A percentile compares a stretch with the other conserved stretches of the same genome.
Evolutionary conservation across 345 rosid genomes (phyloP).

Genomic region (Eucalyptus decipiens): DNA sequence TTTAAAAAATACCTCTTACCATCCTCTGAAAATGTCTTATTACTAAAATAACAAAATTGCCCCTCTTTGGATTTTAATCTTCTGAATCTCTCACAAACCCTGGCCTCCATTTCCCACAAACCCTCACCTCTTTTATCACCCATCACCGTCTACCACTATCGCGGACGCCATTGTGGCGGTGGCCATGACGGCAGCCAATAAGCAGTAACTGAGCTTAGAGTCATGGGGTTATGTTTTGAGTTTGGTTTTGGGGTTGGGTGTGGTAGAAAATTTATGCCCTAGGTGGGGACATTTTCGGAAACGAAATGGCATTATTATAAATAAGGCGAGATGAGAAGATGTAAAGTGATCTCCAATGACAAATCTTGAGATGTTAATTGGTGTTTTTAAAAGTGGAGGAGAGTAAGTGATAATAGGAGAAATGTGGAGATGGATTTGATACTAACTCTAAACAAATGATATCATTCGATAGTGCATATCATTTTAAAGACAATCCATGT

Average conservation of each 20-base stretch:
- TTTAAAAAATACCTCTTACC: background rate
- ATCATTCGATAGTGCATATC: background rate
- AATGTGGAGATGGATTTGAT: background rate
- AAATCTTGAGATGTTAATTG: background rate
- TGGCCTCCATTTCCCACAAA: background rate
- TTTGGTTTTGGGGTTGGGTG: background rate
- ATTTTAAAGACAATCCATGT: background rate
- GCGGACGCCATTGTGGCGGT: background rate
- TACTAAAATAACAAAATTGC: background rate
- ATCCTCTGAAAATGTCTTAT: background rate
- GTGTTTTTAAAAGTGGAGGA: background rate
- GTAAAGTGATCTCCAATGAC: background rate
- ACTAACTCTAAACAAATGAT: no score
- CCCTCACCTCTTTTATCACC: background rate
- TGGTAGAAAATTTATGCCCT: background rate
- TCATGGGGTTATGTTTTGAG: background rate
- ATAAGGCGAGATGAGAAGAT: background rate
- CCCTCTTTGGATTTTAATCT: background rate
- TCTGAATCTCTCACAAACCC: background rate
- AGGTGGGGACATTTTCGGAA: background rate
- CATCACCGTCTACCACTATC: background rate
- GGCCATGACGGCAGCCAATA: background rate
- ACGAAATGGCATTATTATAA: background rate
- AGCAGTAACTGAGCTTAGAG: background rate
- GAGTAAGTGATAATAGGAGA: background rate